Evolutionary conservation across 2,329 filamentous ascomycete species (phyloP).

Genomic region (Fusarium sp.): DNA sequence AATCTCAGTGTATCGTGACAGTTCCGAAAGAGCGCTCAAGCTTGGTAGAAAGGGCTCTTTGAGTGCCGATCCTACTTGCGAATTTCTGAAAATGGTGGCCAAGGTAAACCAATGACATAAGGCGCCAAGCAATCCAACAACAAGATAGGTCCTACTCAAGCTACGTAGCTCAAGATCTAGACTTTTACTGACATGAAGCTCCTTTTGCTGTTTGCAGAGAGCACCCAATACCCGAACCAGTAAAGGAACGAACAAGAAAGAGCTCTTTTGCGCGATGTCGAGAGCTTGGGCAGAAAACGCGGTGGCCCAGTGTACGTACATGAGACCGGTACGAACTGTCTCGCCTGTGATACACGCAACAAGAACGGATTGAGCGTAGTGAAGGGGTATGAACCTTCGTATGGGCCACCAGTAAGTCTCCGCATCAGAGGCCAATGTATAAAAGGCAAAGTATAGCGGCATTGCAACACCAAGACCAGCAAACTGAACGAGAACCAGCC

Average conservation of each 20-base stretch:
- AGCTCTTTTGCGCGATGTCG: not conserved
- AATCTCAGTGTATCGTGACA: fast-evolving
- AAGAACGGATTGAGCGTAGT: not conserved
- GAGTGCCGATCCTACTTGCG: too few species aligned
- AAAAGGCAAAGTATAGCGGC: not conserved
- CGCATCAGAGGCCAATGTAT: not conserved
- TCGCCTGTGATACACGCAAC: not conserved
- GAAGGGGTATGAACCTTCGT: not conserved
- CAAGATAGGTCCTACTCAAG: not conserved
- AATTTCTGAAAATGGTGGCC: fast-evolving
- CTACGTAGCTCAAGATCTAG: fast-evolving
- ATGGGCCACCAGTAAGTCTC: conserved; percentile 7
- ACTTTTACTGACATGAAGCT: fast-evolving
- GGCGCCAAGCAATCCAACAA: not conserved
- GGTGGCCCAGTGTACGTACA: not conserved
- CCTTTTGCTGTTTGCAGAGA: not conserved
- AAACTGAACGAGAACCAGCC: not conserved
- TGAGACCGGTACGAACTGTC: not conserved
- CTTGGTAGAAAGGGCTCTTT: not conserved
- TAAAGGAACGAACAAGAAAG: not conserved
- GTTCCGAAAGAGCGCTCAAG: fast-evolving
- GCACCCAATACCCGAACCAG: not conserved
- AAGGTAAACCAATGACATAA: not conserved
- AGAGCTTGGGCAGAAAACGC: too few species aligned
- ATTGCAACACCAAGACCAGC: not conserved